A percentile compares a stretch with the other conserved stretches of the same genome.
phyloP scores from a whole-genome alignment of 139 green algal species.

The Chlamydomonas sp. region DNA sequence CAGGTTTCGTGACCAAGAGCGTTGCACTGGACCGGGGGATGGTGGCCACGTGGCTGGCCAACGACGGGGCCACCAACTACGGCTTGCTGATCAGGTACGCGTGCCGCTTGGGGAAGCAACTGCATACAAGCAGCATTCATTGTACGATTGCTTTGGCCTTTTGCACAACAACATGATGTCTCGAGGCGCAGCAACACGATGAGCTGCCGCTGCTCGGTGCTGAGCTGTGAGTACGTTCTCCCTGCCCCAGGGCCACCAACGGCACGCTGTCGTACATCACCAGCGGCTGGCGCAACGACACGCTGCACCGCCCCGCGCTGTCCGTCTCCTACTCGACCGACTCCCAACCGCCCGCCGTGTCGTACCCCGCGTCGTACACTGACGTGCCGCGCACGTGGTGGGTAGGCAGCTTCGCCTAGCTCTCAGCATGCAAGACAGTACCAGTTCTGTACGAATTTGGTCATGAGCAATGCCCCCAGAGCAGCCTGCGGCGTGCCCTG shows the following conservation, averaged over 20 bases:
- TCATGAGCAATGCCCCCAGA: no score
- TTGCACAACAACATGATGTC: no score
- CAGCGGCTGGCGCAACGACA: not conserved
- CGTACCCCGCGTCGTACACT: not conserved
- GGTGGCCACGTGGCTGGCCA: not conserved
- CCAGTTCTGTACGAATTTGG: no score
- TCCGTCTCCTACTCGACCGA: slow-evolving; percentile 7
- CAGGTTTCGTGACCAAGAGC: not conserved
- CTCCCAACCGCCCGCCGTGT: not conserved
- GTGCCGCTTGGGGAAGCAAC: not conserved
- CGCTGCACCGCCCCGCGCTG: slow-evolving; percentile 10
- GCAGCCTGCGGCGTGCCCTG: no score
- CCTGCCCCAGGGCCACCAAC: not conserved
- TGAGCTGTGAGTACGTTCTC: not conserved
- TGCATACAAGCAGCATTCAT: not conserved
- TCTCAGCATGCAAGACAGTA: no score
- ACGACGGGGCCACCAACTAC: slow-evolving; percentile 25
- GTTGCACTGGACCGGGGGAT: not conserved
- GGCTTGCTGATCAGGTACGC: slow-evolving; percentile 36
- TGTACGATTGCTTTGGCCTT: no score
- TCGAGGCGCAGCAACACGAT: no score
- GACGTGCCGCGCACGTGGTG: slow-evolving; percentile 12
- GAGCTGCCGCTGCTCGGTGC: no score
- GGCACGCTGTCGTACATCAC: not conserved
- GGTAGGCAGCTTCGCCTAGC: not conserved